Evolutionary conservation across 257 asterid genomes (phyloP), one percentile per base, ranked within the genome.

Genomic region (Solanum infundibuliforme): DNA sequence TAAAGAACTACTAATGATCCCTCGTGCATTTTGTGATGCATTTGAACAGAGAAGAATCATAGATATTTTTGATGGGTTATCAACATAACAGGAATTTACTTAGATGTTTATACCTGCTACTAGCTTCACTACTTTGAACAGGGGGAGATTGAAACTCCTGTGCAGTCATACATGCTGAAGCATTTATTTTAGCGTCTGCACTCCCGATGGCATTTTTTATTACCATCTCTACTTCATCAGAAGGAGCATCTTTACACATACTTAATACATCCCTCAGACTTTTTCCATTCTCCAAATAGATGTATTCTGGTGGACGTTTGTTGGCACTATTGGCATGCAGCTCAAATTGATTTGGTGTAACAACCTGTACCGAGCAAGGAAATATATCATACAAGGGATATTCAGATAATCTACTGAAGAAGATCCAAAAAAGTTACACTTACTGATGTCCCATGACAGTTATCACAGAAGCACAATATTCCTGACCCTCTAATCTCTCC

Each of bases 291-390:
- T 93, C 94, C 93, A 96, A 90, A 91, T 89, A 93, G 18, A 95
- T 94, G 86, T 93, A 94, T 55, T 96, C 98, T 29, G 98, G 93
- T 65, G 98, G 98, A 32, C 95, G 94, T 89, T 93, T 96, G 91
- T 93, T 93, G 76, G 91, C 90, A 90, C 99, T 94, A 71, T 88
- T 92, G 1, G 99, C 98, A 86, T 97, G 99, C 85, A 91, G 38
- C 87, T 97, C 99, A 89, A 96, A 97, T 76, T 92, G 92, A 88
- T 91, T 92, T n/a, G 99, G 99, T 16, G 96, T 93, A 87, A 96
- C 90, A 84, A 92, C 94, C 99, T 97, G 87, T 87, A 92, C 60
- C 38, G 41, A 83, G 87, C 83, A 87, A 18, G 91, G 88, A 31
- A 71, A 86, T 81, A 74, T 81, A 46, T 46, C 85, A 81, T 18